These are phyloP conservation scores for Colletotrichum sp. DNA, from an alignment of 2,329 filamentous ascomycete species.

Conservation along the genomic window DNA sequence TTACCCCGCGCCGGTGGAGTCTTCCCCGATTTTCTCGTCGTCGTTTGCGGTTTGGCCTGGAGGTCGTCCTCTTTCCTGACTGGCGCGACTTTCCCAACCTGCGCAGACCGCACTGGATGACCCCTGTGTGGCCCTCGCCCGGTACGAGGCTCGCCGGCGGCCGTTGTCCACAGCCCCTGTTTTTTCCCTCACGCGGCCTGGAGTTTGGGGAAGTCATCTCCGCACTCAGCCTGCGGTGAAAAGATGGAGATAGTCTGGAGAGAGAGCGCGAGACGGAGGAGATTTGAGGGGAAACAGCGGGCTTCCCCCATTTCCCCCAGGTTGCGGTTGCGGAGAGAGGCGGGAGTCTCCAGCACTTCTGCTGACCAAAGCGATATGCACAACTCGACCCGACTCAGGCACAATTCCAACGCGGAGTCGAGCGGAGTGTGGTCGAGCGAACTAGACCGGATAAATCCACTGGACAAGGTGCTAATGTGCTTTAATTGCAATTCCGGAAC, in stretches of 20 bases:
- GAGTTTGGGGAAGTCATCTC: slow-evolving; percentile 15
- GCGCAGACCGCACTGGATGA: neutral
- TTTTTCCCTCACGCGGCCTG: neutral
- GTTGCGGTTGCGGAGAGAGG: slow-evolving; percentile 1
- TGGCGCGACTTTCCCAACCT: neutral
- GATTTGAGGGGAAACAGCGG: slow-evolving; percentile 9
- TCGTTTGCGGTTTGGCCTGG: neutral
- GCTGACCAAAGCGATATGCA: neutral
- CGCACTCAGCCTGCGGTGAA: neutral
- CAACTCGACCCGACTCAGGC: neutral
- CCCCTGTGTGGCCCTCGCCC: neutral
- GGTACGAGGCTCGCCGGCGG: neutral
- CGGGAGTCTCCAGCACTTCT: neutral
- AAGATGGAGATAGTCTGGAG: neutral
- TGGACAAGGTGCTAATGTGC: neutral
- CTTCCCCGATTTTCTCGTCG: slow-evolving; percentile 8
- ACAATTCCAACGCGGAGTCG: neutral
- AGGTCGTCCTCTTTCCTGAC: neutral
- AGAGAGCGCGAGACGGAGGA: neutral
- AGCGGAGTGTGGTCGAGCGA: neutral
- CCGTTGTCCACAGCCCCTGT: neutral
- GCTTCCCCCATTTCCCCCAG: neutral
- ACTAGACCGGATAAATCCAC: neutral
- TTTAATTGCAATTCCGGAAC: neutral
- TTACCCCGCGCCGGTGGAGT: slow-evolving; percentile 18